These are phyloP conservation scores for Tubosaeta sp. DNA, from an alignment of 768 basidiomycete species.

Conservation along the genomic window DNA sequence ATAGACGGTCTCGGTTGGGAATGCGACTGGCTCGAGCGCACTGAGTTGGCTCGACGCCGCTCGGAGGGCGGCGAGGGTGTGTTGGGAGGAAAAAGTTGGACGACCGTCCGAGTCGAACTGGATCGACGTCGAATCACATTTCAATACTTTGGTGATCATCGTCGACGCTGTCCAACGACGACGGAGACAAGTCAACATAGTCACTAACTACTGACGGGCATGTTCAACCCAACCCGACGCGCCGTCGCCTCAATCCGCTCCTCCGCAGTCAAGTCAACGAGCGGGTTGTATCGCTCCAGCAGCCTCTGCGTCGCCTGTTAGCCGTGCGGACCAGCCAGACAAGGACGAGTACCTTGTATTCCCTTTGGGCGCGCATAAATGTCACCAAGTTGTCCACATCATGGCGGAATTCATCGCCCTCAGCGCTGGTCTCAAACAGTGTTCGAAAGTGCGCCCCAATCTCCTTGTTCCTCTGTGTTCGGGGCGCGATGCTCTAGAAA, in stretches of 20 bases:
- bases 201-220: conserved; percentile 37
- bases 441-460: conserved; percentile 52
- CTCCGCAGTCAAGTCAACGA: conserved; percentile 71
- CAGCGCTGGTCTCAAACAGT: conserved; percentile 39
- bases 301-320: conserved; percentile 47
- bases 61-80: conserved; percentile 51
- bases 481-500: conserved; percentile 35
- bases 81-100: conserved; percentile 46
- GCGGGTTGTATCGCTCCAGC: conserved; percentile 84
- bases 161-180: not conserved
- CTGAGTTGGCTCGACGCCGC: conserved; percentile 51
- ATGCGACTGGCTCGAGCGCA: conserved; percentile 61
- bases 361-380: conserved; percentile 69
- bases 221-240: conserved; percentile 79
- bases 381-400: conserved; percentile 58
- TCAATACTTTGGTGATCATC: conserved; percentile 40
- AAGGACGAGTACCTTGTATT: conserved; percentile 59
- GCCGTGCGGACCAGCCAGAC: not conserved
- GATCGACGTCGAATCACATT: conserved; percentile 62
- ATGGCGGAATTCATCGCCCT: conserved; percentile 29
- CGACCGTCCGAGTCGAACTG: conserved; percentile 45
- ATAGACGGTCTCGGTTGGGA: conserved; percentile 98
- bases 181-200: conserved; percentile 5
- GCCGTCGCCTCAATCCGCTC: conserved; percentile 85
- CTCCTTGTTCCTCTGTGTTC: conserved; percentile 35